Evolutionary conservation across 164 flowering plant genomes (phyloP), one percentile per base, ranked within the genome.

Genomic region (Echeveria elegans): DNA sequence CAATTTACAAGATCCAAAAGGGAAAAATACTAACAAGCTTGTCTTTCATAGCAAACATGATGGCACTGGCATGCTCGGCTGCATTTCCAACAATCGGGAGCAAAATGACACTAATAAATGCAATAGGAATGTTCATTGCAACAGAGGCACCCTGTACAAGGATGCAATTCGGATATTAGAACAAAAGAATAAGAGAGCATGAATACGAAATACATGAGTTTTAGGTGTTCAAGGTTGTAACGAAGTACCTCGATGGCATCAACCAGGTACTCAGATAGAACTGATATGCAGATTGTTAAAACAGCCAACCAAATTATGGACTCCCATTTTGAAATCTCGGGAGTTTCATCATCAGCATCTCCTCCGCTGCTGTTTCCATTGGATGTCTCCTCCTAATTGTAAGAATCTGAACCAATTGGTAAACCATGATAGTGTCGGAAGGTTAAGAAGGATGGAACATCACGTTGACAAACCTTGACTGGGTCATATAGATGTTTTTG

Each of bases 401-500:
- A 40, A 40, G 11, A 40, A 15, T 7, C 45, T 40, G 45, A 40
- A 40, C 8, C 15, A 8, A 15, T 40, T 40, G 11, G 15, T 12
- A 14, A 40, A 40, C 45, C 11, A 36, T 11, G 11, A 40, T 40
- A 40, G 11, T 40, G 45, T 40, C 15, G 11, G 11, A 7, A 8
- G 45, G 45, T 40, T 2, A 40, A 40, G 14, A 40, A 40, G 45
- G 45, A 14, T 40, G 11, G 11, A 15, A 40, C 18, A 41, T 63
- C 62, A 23, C 65, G 76, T 12, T 7, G 45, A 11, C 45, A 40
- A 40, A 40, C 45, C 45, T 40, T 15, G 11, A 40, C 45, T 15
- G 15, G 45, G 11, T 40, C 77, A 32, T 63, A 83, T 86, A 77
- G 74, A 76, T 69, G 78, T 5, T 29, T 72, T 48, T 80, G 92